Base-by-base conservation (phyloP, 2,329 filamentous ascomycete genomes). In the Orbilia blumenaviensis region DNA sequence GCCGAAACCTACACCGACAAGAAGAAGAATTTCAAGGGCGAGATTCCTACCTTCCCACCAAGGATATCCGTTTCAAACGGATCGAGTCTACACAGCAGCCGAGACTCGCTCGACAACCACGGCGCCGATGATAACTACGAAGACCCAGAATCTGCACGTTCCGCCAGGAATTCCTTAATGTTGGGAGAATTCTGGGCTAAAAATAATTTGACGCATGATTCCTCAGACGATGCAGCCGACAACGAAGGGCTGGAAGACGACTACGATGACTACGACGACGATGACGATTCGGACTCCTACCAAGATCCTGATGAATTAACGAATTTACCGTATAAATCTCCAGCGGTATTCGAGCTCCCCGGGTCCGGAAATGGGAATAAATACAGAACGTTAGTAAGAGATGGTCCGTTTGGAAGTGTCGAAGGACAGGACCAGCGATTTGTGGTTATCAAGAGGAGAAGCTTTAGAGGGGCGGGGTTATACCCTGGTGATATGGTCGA, bases 241-340 rank as follows among this genome's bases (percentile, higher is more conserved):
- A 27, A 75, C 58, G 44, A 76, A 80, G 69, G 54, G 62, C 1
- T 78, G 67, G 16, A 29, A 78, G 78, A 44, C 75, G 34, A 58
- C 1, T 48, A 41, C 2, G 66, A 71, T 1, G n/a, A n/a, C n/a
- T 23, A 42, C 12, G 60, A 71, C 8, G 66, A 54, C 1, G 62
- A 48, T 29, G 27, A 32, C 1, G 69, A 56, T 6, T 63, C 50
- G 7, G 72, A 71, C 12, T 46, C 46, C 10, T 67, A 63, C 8
- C 16, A 66, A 21, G 71, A 75, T 46, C 71, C 71, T 10, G 71
- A 75, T 41, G 71, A 75, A 2, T 67, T 75, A 29, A 75, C 71
- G 8, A 75, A 75, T 67, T 52, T 75, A 42, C 71, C 71, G 23
- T 75, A 75, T 34, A 75, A 75, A 42, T 75, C 71, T 0, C 71